Percentiles rank a stretch among this genome's conserved stretches.
phyloP scores from a whole-genome alignment of 164 flowering plant species.

The Dillenia turbinata region DNA sequence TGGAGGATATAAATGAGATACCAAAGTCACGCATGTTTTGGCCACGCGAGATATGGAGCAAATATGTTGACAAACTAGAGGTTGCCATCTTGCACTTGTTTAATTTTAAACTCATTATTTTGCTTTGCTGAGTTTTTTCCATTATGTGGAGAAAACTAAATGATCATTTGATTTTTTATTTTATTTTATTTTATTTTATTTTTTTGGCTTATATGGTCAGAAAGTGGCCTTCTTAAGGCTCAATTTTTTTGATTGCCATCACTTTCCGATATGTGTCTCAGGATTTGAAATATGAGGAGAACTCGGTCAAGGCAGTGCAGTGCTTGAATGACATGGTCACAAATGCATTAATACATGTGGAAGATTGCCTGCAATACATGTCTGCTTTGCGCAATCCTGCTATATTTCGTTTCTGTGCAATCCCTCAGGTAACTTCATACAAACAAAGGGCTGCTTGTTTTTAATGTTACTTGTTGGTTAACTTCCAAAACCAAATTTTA shows the following conservation, averaged over 20 bases:
- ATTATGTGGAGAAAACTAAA: background rate
- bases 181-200: background rate
- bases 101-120: background rate
- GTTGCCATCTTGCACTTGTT: conserved; percentile 25
- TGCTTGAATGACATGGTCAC: conserved; percentile 98
- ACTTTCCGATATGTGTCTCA: conserved; percentile 21
- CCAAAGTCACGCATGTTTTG: conserved; percentile 98
- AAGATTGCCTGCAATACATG: conserved; percentile 84
- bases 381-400: conserved; percentile 56
- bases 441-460: background rate
- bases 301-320: conserved; percentile 78
- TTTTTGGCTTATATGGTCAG: background rate
- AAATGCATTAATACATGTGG: conserved; percentile 72
- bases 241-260: background rate
- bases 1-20: conserved; percentile 96
- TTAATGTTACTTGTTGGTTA: no score
- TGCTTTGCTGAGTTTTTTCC: background rate
- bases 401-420: conserved; percentile 83
- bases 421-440: conserved; percentile 68
- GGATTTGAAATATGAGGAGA: conserved; percentile 89
- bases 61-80: conserved; percentile 93
- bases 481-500: no score
- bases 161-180: background rate
- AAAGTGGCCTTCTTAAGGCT: background rate
- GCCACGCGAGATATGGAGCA: conserved; percentile 97